Evolutionary conservation across 768 basidiomycete genomes (phyloP).

Genomic region (Strobilomyces dryophilus): DNA sequence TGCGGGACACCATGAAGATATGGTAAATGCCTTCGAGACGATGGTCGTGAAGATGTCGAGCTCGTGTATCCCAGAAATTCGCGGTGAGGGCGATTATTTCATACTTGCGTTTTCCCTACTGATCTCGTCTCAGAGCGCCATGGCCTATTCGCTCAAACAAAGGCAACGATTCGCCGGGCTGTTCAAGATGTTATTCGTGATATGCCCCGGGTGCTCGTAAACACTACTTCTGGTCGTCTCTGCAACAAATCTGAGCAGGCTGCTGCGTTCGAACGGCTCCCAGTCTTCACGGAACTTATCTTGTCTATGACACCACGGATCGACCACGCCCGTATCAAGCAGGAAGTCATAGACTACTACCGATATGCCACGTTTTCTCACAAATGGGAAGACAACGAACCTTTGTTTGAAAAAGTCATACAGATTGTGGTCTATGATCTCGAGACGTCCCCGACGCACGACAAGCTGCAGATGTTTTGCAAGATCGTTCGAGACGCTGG

Average conservation of each 20-base stretch:
- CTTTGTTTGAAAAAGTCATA: too few relatives aligned
- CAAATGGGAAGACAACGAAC: too few relatives aligned
- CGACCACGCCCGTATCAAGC: too few relatives aligned
- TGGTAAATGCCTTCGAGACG: not conserved
- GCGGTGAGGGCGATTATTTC: not conserved
- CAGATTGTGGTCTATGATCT: too few relatives aligned
- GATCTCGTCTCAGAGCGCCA: not conserved
- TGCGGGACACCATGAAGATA: not conserved
- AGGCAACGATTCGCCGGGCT: not conserved
- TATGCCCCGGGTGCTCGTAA: slow-evolving; percentile 1
- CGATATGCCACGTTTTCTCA: too few relatives aligned
- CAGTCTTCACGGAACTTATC: not conserved
- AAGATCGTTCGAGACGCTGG: too few relatives aligned
- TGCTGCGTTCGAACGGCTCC: not conserved
- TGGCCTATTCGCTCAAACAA: not conserved
- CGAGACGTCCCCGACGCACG: too few relatives aligned
- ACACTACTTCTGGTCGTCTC: not conserved
- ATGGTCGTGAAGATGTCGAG: not conserved
- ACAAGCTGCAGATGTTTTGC: too few relatives aligned
- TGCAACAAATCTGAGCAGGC: not conserved
- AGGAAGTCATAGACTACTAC: too few relatives aligned
- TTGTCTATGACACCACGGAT: not conserved
- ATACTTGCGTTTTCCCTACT: not conserved
- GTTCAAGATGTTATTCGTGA: not conserved
- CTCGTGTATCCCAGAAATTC: not conserved